Base-by-base conservation (phyloP, 2,329 filamentous ascomycete genomes). In the Thermomyces lanuginosus region DNA sequence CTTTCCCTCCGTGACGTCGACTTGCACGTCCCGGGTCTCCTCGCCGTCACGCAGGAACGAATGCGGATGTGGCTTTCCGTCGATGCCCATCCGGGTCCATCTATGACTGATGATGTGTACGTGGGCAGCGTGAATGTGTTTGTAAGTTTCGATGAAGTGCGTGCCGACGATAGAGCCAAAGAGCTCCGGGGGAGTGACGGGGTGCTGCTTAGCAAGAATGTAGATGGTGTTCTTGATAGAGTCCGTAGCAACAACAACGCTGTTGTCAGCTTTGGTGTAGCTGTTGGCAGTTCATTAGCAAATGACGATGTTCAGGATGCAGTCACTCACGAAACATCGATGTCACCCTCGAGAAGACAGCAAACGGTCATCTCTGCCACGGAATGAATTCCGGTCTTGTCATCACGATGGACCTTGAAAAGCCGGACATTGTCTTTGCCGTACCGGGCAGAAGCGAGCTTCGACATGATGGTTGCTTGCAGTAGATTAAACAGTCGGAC, bases 141-240 rank as follows among this genome's bases (percentile, higher is more conserved):
- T 50, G 63, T 98, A 98, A 35, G 64, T 80, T 43, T 79, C 67
- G 48, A 93, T 59, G 60, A 95, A 95, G 64, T 98, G 89, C 39
- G 72, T 67, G 42, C 79, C 83, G 28, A 98, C 63, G 42, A 79
- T 77, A 44, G 76, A 70, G 39, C 79, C 86, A 53, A 81, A 98
- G 36, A 92, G 72, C 63, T 98, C 89, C 0, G 89, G 86, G 9
- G 89, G 84, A 41, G 76, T 82, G 43, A 98, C 78, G 17, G 84
- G 80, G 61, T 91, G 66, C 58, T 91, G 76, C 62, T 92, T 93
- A 47, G 89, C 86, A 48, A 81, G 76, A 59, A 98, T 83, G 64
- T 89, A 92, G 49, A 80, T 75, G 43, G 79, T 95, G 60, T 98
- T 92, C 64, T 98, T 98, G 61, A 95, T 92, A 14, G 83, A 86